phyloP scores from a whole-genome alignment of 2,329 filamentous ascomycete genomes.

The Curvularia sp. region DNA sequence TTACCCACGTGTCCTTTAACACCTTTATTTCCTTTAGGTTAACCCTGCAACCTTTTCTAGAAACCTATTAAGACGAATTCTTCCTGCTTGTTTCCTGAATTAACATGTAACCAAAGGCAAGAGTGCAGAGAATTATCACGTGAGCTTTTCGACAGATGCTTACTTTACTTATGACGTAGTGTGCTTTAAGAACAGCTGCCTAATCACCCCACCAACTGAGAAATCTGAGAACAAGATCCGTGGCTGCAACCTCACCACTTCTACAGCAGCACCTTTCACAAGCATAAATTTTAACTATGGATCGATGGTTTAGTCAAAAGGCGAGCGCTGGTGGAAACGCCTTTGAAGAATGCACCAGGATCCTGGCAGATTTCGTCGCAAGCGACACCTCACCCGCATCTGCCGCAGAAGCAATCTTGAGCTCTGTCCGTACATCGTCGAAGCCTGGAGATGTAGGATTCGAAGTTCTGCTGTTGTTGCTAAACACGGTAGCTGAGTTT shows the following conservation, averaged over 20 bases:
- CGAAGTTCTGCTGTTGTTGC: not conserved
- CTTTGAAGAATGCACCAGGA: not conserved
- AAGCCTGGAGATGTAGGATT: not conserved
- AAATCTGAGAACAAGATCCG: not conserved
- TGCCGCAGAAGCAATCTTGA: not conserved
- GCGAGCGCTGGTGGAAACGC: not conserved
- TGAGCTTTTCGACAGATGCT: not conserved
- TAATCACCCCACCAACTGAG: not conserved
- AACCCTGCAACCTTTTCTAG: no score
- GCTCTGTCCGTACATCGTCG: not conserved
- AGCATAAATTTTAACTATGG: not conserved
- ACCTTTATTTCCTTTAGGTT: no score
- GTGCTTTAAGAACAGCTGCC: not conserved
- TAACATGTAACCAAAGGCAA: no score
- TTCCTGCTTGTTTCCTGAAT: no score
- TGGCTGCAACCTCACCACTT: not conserved
- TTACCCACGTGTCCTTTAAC: no score
- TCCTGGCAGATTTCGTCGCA: not conserved
- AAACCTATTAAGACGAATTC: no score
- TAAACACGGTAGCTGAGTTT: not conserved
- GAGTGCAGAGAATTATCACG: no score
- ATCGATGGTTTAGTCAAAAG: not conserved
- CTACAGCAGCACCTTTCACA: slow-evolving; percentile 1
- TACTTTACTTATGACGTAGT: not conserved
- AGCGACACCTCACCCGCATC: not conserved